Evolutionary conservation across 176 grass and related monocot genomes (phyloP).

Genomic region (Lolium rigidum): DNA sequence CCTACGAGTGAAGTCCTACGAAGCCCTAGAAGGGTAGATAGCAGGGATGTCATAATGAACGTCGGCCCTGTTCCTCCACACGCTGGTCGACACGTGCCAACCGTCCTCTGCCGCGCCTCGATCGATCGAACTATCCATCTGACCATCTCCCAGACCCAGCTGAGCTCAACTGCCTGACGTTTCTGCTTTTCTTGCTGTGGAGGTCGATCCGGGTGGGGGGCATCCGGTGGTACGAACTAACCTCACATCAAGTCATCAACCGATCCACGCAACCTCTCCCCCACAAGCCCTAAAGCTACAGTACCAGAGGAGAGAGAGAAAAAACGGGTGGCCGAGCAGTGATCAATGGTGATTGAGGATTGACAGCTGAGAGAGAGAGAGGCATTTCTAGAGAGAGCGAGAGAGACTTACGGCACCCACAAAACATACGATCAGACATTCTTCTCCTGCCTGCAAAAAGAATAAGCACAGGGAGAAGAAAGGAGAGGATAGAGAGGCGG

Average conservation of each 20-base stretch:
- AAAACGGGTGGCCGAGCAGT: not conserved
- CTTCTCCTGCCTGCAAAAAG: constrained; percentile 23
- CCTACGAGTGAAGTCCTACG: not conserved
- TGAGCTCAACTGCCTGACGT: not conserved
- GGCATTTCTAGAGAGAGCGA: not conserved
- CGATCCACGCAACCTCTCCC: not conserved
- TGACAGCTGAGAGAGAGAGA: not conserved
- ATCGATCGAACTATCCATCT: no score
- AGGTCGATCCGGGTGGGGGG: not conserved
- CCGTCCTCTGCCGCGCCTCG: constrained; percentile 19
- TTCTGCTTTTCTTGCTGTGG: not conserved
- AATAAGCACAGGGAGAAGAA: not conserved
- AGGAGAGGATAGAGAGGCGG: not conserved
- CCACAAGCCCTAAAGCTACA: not conserved
- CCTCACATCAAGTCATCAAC: constrained; percentile 8
- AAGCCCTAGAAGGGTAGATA: constrained; percentile 31
- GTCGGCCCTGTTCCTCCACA: not conserved
- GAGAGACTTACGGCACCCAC: not conserved
- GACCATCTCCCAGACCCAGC: not conserved
- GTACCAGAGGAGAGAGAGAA: not conserved
- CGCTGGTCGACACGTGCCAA: constrained; percentile 46
- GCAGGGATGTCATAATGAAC: not conserved
- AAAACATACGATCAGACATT: constrained; percentile 31
- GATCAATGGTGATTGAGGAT: not conserved
- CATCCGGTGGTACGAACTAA: not conserved